Evolutionary conservation across 1,139 yeast species (phyloP), one percentile per base, ranked within the genome.

Genomic region (Yamadazyma diospyri): DNA sequence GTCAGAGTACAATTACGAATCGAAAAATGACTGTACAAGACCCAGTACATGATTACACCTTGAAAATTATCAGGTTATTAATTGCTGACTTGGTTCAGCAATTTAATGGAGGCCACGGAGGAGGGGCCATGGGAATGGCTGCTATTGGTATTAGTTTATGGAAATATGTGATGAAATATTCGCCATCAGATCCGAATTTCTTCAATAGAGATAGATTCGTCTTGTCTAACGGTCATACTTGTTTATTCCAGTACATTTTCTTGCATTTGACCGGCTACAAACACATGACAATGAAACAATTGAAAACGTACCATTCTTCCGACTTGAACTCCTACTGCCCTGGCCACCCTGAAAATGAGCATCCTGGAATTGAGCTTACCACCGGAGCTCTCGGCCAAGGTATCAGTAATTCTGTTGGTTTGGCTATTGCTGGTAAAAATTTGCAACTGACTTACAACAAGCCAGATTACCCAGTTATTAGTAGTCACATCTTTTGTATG

Each of bases 371-470:
- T 23, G 68, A 61, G 38, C 52, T 61, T 31, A 61, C 66, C 17
- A 61, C 67, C n/a, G 68, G 67, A 18, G 58, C 65, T 5, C 41
- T 61, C 31, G 68, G 68, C 24, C 68, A 62, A 43, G 68, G 68
- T 28, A 48, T 61, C 21, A 44, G 65, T 18, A 61, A 62, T 39
- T 52, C 64, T 10, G 64, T 62, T 10, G 68, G 67, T 16, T 36
- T 61, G 37, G 68, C 68, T 11, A 55, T 61, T 25, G 67, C 65
- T 20, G 27, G 51, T 3, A 59, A 61, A 37, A 52, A 59, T 31
- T 45, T 62, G 29, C 50, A 43, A 16, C 63, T 60, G 2, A 51
- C 48, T 13, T 61, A 55, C 42, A 61, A 61, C 50, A 50, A 45
- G 37, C 60, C 60, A 6, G 56, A 42, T 5, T 53, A 37, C 39